Conservation (phyloP, 2,329 filamentous ascomycete species). For the Penicillium carneum region DNA sequence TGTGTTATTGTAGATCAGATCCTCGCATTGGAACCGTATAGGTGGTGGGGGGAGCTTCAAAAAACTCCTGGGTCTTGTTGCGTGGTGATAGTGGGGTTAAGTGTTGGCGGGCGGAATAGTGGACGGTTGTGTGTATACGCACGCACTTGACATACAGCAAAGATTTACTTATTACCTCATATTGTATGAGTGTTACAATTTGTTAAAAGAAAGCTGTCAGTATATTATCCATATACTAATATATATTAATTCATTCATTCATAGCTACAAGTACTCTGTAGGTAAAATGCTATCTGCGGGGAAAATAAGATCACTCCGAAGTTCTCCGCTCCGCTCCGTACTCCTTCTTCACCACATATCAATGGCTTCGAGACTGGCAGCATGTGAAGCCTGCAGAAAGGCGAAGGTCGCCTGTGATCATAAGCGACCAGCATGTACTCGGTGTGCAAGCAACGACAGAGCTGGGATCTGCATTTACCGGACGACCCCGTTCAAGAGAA, state of each 20-base stretch:
- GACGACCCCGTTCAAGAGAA: constrained; percentile 38
- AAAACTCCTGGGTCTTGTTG: constrained; percentile 13
- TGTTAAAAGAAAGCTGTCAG: not conserved
- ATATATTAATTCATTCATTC: too few relatives aligned
- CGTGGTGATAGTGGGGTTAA: constrained; percentile 18
- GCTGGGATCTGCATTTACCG: constrained; percentile 38
- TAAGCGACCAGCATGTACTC: constrained; percentile 33
- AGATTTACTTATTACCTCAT: not conserved
- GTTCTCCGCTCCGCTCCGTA: constrained; percentile 28
- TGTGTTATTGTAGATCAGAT: constrained; percentile 2
- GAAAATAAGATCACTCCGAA: constrained; percentile 12
- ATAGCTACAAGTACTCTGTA: too few relatives aligned
- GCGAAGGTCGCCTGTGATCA: constrained; percentile 38
- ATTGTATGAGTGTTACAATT: not conserved
- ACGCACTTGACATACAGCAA: constrained; percentile 4
- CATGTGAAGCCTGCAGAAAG: constrained; percentile 37
- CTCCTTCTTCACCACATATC: constrained; percentile 11
- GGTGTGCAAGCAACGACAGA: constrained; percentile 27
- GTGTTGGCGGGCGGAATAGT: not conserved
- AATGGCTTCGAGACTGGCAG: constrained; percentile 36
- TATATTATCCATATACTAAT: too few relatives aligned
- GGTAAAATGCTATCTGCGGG: not conserved
- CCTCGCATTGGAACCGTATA: constrained; percentile 15
- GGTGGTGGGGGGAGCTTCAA: constrained; percentile 16
- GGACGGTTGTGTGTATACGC: not conserved